A percentile compares a stretch with the other conserved stretches of the same genome.
Evolutionary conservation across 805 yeast genomes (phyloP).

Genomic region (Starmerella apis): DNA sequence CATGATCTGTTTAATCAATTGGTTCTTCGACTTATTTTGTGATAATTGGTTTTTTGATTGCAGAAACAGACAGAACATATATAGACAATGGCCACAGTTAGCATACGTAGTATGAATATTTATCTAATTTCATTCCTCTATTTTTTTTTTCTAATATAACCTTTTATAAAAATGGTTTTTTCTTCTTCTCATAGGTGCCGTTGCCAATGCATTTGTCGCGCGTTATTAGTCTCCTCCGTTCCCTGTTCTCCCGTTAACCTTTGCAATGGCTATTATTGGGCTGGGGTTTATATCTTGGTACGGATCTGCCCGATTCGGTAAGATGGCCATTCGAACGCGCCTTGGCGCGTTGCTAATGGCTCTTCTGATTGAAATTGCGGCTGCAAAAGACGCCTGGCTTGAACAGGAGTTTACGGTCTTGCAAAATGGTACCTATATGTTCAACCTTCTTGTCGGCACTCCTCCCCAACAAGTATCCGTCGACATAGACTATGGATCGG

Average conservation of each 20-base stretch:
- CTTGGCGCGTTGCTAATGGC: not conserved
- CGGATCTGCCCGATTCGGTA: not conserved
- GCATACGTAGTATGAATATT: too few species aligned
- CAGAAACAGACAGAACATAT: too few species aligned
- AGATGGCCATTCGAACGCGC: not conserved
- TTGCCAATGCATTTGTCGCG: too few species aligned
- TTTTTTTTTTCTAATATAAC: too few species aligned
- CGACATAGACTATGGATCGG: constrained; percentile 18
- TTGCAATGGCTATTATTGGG: not conserved
- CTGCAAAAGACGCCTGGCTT: not conserved
- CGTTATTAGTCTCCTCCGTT: too few species aligned
- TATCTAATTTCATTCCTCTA: too few species aligned
- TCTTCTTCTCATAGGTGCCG: too few species aligned
- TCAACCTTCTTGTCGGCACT: constrained; percentile 14
- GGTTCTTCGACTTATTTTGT: too few species aligned
- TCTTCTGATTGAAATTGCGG: not conserved
- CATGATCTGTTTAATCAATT: not conserved
- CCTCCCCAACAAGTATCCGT: constrained; percentile 17
- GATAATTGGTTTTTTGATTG: too few species aligned
- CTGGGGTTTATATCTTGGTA: not conserved
- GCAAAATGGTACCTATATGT: constrained; percentile 1
- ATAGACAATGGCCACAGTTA: too few species aligned
- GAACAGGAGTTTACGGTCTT: constrained; percentile 11
- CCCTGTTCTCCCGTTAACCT: not conserved
- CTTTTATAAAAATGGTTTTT: too few species aligned